These are phyloP conservation scores for Hericium erinaceus DNA, from an alignment of 768 basidiomycete species.

Conservation along the genomic window DNA sequence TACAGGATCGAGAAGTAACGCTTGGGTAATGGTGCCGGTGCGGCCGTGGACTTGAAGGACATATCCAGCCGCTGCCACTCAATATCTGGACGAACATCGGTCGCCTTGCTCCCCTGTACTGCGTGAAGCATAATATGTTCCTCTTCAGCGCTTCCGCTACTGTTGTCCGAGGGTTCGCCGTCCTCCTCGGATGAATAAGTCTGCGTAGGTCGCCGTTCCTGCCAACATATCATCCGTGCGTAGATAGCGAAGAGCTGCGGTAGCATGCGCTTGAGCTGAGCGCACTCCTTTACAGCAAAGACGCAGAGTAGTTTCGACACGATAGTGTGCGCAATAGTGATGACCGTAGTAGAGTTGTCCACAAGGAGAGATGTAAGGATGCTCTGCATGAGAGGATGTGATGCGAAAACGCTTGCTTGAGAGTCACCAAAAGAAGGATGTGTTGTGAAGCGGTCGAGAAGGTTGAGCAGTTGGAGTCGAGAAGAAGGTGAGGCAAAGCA, in stretches of 20 bases:
- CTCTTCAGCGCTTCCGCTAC: background rate
- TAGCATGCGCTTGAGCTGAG: conserved; percentile 47
- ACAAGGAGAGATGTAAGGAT: conserved; percentile 60
- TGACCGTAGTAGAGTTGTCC: conserved; percentile 67
- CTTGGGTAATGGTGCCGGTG: conserved; percentile 49
- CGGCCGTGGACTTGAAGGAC: conserved; percentile 44
- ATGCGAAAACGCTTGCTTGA: conserved; percentile 42
- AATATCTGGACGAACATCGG: conserved; percentile 40
- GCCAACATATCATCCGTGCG: conserved; percentile 70
- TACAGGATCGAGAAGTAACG: conserved; percentile 74
- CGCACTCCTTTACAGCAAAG: conserved; percentile 54
- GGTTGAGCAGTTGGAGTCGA: conserved; percentile 59
- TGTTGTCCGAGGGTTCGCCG: conserved; percentile 4
- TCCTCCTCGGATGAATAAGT: background rate
- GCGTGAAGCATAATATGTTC: background rate
- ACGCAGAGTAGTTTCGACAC: conserved; percentile 68
- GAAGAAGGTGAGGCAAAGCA: conserved; percentile 52
- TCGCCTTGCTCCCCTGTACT: conserved; percentile 3
- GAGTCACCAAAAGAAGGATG: conserved; percentile 35
- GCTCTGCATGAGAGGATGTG: conserved; percentile 54
- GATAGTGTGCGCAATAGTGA: conserved; percentile 52
- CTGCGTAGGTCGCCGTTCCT: conserved; percentile 32
- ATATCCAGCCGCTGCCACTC: conserved; percentile 60
- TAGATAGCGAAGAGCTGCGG: conserved; percentile 61
- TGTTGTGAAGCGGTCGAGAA: conserved; percentile 57